Conservation (phyloP, 2,329 filamentous ascomycete genomes). For the Colletotrichum horii region DNA sequence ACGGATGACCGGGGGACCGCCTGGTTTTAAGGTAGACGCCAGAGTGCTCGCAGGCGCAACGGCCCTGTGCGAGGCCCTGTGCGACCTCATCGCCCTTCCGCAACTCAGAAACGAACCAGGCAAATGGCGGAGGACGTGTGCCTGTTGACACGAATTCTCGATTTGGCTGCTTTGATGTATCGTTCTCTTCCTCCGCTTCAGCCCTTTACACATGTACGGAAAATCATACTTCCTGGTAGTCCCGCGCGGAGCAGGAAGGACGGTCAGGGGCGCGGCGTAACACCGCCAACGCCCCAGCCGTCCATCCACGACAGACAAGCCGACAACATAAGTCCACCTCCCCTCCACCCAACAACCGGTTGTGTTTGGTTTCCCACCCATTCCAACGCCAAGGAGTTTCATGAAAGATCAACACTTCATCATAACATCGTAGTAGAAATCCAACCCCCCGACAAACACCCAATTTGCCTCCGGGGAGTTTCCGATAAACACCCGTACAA, state of each 20-base stretch:
- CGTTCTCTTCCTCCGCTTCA: background rate
- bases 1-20: background rate
- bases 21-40: background rate
- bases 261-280: background rate
- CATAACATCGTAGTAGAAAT: constrained; percentile 21
- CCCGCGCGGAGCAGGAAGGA: background rate
- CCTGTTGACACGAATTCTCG: background rate
- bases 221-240: constrained; percentile 6
- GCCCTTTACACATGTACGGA: constrained; percentile 11
- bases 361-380: constrained; percentile 13
- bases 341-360: constrained; percentile 9
- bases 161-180: background rate
- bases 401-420: constrained; percentile 19
- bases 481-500: constrained; percentile 9
- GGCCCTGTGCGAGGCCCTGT: background rate
- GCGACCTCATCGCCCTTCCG: background rate
- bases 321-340: background rate
- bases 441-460: constrained; percentile 7
- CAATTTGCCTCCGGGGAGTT: constrained; percentile 7
- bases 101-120: background rate
- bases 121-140: background rate
- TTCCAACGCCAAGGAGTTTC: constrained; percentile 13
- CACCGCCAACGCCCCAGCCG: background rate
- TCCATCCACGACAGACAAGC: background rate
- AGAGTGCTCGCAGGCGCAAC: background rate